Conservation (phyloP, 2,329 filamentous ascomycete genomes). For the Teratosphaeria viscida region DNA sequence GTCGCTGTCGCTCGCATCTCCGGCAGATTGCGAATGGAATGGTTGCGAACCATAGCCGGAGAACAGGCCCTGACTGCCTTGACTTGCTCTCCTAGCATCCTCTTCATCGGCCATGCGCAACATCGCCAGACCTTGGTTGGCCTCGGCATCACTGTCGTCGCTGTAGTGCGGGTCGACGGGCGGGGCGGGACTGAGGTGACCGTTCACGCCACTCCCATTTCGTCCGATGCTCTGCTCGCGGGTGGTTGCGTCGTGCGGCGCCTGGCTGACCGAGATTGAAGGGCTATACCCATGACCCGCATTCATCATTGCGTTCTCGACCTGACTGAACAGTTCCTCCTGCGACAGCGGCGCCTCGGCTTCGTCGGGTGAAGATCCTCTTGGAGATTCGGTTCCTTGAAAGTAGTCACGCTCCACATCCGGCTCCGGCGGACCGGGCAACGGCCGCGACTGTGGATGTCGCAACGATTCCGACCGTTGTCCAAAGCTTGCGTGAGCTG, state of each 20-base stretch:
- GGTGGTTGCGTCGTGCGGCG: conserved; percentile 16
- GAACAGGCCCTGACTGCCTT: conserved; percentile 41
- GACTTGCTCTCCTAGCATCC: conserved; percentile 48
- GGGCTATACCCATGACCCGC: conserved; percentile 22
- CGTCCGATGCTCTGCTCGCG: conserved; percentile 10
- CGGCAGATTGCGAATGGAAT: background rate
- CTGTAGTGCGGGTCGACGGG: conserved; percentile 39
- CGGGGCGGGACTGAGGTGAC: conserved; percentile 33
- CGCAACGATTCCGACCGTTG: conserved; percentile 39
- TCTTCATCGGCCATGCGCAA: conserved; percentile 73
- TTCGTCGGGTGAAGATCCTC: conserved; percentile 10
- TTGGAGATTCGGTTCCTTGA: conserved; percentile 17
- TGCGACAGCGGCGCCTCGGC: conserved; percentile 29
- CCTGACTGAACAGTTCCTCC: conserved; percentile 48
- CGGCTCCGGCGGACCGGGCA: conserved; percentile 44
- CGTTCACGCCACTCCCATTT: conserved; percentile 28
- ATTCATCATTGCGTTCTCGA: conserved; percentile 43
- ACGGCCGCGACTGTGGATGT: conserved; percentile 47
- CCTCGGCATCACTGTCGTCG: conserved; percentile 82
- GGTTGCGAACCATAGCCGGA: conserved; percentile 34
- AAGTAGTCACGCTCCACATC: conserved; percentile 32
- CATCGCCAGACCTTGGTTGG: conserved; percentile 70
- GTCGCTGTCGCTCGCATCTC: conserved; percentile 58
- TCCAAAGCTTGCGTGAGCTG: conserved; percentile 30
- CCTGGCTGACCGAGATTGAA: conserved; percentile 27